Percentiles rank a stretch among this genome's conserved stretches.
These are phyloP conservation scores for Pseudocercospora macadamiae DNA, from an alignment of 2,329 filamentous ascomycete species.

Conservation along the genomic window DNA sequence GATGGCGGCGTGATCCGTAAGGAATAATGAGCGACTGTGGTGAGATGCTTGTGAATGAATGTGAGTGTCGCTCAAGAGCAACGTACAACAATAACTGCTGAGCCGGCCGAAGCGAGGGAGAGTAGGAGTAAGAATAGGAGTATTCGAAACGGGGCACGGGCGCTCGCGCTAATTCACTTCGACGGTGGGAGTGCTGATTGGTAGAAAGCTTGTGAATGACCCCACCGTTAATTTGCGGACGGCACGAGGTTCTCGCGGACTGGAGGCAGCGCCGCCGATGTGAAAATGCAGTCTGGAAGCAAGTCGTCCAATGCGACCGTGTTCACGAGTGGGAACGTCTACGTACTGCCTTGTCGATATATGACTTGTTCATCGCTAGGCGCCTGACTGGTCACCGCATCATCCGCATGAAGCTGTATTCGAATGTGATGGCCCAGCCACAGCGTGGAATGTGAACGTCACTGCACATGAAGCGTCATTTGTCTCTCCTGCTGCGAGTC, in stretches of 20 bases:
- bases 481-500: not conserved
- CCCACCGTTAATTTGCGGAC: not conserved
- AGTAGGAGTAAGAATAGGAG: not conserved
- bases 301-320: not conserved
- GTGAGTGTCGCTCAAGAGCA: slow-evolving; percentile 1
- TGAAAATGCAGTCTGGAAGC: slow-evolving; percentile 1
- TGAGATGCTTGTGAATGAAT: slow-evolving; percentile 3
- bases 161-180: slow-evolving; percentile 1
- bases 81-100: not conserved
- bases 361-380: not conserved
- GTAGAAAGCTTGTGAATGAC: not conserved
- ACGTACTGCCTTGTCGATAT: not conserved
- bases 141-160: not conserved
- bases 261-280: not conserved
- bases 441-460: slow-evolving; percentile 1
- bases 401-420: not conserved
- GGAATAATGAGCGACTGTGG: slow-evolving; percentile 1
- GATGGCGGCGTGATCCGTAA: slow-evolving; percentile 1
- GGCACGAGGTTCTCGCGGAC: not conserved
- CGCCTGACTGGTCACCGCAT: slow-evolving; percentile 4
- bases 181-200: too few relatives aligned
- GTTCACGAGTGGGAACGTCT: not conserved
- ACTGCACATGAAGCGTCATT: not conserved
- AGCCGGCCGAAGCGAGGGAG: slow-evolving; percentile 1
- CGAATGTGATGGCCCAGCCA: slow-evolving; percentile 4